These are phyloP conservation scores for Aspergillus sclerotiicarbonarius DNA, from an alignment of 495 filamentous ascomycete genomes.

Conservation along the genomic window DNA sequence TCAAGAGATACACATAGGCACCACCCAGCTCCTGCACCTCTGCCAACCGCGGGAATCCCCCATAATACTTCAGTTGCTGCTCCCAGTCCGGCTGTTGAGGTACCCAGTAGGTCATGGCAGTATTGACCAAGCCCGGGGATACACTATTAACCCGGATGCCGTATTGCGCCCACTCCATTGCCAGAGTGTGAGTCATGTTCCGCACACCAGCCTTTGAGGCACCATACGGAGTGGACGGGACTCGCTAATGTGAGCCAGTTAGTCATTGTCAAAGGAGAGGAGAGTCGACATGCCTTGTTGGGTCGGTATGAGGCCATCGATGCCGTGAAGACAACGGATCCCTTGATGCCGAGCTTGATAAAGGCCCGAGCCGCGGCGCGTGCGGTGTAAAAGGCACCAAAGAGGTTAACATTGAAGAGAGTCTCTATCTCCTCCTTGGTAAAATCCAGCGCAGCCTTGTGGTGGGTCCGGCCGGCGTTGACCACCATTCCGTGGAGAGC, in stretches of 20 bases:
- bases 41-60: conserved; percentile 39
- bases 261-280: neutral
- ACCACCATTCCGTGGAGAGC: conserved; percentile 38
- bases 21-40: conserved; percentile 41
- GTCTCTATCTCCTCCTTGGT: conserved; percentile 39
- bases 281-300: conserved; percentile 12
- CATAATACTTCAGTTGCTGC: conserved; percentile 46
- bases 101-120: conserved; percentile 42
- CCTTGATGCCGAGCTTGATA: conserved; percentile 25
- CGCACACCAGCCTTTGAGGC: conserved; percentile 33
- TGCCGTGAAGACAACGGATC: conserved; percentile 39
- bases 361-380: conserved; percentile 15
- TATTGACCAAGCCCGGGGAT: conserved; percentile 39
- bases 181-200: conserved; percentile 41
- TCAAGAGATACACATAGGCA: conserved; percentile 43
- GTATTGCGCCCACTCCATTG: conserved; percentile 49
- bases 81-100: conserved; percentile 43
- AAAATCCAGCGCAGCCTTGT: conserved; percentile 44
- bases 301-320: conserved; percentile 43
- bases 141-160: conserved; percentile 46
- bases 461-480: conserved; percentile 46
- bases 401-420: conserved; percentile 32
- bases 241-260: conserved; percentile 17
- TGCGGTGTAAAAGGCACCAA: conserved; percentile 24
- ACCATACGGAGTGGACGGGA: conserved; percentile 33